phyloP scores from a whole-genome alignment of 805 yeast species.

The Helenozyma baotianmanensis region DNA sequence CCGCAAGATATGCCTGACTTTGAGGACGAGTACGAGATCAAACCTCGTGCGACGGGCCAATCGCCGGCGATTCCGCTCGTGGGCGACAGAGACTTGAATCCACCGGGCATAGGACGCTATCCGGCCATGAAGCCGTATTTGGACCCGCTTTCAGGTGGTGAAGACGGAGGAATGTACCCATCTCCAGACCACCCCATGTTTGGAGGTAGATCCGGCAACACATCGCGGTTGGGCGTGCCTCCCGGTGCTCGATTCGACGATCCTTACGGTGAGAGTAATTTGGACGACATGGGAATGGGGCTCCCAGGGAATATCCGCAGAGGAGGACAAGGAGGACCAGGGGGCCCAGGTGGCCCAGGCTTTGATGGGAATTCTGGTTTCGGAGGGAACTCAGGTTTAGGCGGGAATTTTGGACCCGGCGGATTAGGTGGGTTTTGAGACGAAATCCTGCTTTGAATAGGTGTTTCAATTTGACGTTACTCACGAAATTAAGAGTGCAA shows the following conservation, averaged over 20 bases:
- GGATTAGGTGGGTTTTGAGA: too few relatives aligned
- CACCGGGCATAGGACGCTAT: conserved; percentile 36
- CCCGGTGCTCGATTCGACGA: conserved; percentile 52
- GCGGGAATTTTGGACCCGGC: too few relatives aligned
- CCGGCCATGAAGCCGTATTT: conserved; percentile 41
- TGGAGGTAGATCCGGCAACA: conserved; percentile 20
- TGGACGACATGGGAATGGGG: conserved; percentile 42
- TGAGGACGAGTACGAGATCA: conserved; percentile 48
- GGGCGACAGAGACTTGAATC: conserved; percentile 51
- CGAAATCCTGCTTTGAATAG: too few relatives aligned
- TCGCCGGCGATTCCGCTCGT: conserved; percentile 24
- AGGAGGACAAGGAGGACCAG: conserved; percentile 4
- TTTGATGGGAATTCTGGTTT: too few relatives aligned
- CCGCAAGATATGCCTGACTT: conserved; percentile 47
- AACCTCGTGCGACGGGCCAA: conserved; percentile 2
- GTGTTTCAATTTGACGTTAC: too few relatives aligned
- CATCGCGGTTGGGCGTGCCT: conserved; percentile 32
- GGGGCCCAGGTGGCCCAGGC: too few relatives aligned
- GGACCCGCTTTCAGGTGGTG: conserved; percentile 33
- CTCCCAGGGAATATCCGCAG: conserved; percentile 28
- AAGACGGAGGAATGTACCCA: conserved; percentile 53
- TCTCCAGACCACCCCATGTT: conserved; percentile 50
- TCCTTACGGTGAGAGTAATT: conserved; percentile 43
- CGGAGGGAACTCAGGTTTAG: too few relatives aligned
- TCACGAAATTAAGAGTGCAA: too few relatives aligned